Evolutionary conservation across 768 basidiomycete species (phyloP).

Genomic region (Xerocomellus amylosporus): DNA sequence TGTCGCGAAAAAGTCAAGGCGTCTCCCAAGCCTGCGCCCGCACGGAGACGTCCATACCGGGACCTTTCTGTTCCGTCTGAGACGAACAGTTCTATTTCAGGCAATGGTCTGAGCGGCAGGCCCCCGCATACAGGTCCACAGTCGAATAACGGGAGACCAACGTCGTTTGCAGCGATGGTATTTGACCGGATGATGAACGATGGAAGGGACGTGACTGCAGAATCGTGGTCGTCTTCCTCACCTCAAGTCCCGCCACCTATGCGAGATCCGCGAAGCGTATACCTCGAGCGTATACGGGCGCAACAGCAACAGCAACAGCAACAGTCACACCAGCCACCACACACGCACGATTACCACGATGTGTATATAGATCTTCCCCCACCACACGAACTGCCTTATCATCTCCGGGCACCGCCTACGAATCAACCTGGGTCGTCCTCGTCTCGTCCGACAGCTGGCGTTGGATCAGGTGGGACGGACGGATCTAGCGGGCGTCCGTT

Average conservation of each 20-base stretch:
- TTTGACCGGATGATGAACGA: constrained; percentile 23
- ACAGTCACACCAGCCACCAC: not conserved
- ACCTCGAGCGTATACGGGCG: constrained; percentile 16
- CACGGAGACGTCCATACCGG: constrained; percentile 18
- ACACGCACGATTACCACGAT: constrained; percentile 4
- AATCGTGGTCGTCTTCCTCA: constrained; percentile 5
- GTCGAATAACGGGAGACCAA: constrained; percentile 13
- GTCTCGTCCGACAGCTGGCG: constrained; percentile 2
- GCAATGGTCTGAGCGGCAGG: constrained; percentile 4
- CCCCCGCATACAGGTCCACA: constrained; percentile 4
- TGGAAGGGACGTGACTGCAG: constrained; percentile 3
- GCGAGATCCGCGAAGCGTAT: constrained; percentile 5
- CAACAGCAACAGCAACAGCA: constrained; percentile 15
- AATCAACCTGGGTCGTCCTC: constrained; percentile 3
- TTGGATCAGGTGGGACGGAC: constrained; percentile 4
- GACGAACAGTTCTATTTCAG: not conserved
- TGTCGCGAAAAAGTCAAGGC: constrained; percentile 61
- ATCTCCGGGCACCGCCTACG: constrained; percentile 10
- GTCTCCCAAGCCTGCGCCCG: constrained; percentile 22
- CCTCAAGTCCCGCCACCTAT: not conserved
- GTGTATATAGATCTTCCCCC: not conserved
- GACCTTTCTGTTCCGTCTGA: constrained; percentile 2
- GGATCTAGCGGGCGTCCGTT: constrained; percentile 11
- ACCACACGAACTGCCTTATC: constrained; percentile 1
- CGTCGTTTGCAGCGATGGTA: constrained; percentile 16